Evolutionary conservation across 1,284 basidiomycete species (phyloP), one percentile per base, ranked within the genome.

Genomic region (Malassezia globosa): DNA sequence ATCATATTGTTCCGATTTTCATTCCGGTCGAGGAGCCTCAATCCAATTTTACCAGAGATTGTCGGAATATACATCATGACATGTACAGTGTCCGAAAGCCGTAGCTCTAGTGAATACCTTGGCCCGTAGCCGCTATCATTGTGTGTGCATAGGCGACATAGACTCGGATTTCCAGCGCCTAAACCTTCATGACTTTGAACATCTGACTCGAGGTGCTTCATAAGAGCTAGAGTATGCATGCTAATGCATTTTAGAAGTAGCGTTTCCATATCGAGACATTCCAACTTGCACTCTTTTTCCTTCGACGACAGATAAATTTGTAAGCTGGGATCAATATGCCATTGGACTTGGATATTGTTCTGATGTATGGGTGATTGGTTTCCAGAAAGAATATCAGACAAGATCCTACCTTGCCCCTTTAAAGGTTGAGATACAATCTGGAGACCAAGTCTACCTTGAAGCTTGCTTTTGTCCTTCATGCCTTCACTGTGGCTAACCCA

Each of bases 401-500:
- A 16, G 5, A 46, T 26, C 27, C 24, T 19, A 5, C 33, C 18
- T n/a, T 26, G 27, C 7, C 49, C 49, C 3, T 16, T 36, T 1
- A 24, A 23, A 14, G 33, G 21, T 21, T 46, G 18, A 2, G 24
- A 33, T 19, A 41, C 24, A 13, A 51, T 14, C 11, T 26, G 11
- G 18, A 51, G 43, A 13, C 8, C 19, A n/a, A 51, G n/a, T 4
- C 22, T 23, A 14, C 49, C 49, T 13, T 41, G 31, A 25, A 51
- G 33, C 5, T 43, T 24, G 18, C 22, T 23, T 26, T 34, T 19
- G 4, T 33, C 24, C 1, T 33, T 49, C 10, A 22, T 16, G 4
- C 16, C 26, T 5, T n/a, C 23, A 2, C 27, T 23, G 7, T 46
- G 36, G 2, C 35, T 24, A 7, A 18, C 34, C 64, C 64, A 66